Conservation (phyloP, 345 rosid genomes). For the Dipteronia dyeriana region DNA sequence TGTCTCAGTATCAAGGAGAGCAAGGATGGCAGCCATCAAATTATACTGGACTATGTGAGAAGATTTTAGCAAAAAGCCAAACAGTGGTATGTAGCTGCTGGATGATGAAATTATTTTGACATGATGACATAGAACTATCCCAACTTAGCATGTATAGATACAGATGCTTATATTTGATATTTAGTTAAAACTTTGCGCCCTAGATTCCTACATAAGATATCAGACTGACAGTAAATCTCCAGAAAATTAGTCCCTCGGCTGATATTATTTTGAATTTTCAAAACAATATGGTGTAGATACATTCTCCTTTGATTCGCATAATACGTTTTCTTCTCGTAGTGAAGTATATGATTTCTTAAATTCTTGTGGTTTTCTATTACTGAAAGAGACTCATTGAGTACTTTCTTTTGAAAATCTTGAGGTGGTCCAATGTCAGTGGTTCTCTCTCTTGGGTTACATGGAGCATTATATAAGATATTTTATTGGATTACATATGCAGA, state of each 20-base stretch:
- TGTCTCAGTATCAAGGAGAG: conserved; percentile 87
- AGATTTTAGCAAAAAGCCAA: conserved; percentile 90
- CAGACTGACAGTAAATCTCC: background rate
- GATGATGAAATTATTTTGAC: conserved; percentile 4
- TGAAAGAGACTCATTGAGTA: background rate
- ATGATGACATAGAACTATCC: background rate
- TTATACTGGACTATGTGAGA: conserved; percentile 90
- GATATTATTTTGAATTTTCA: background rate
- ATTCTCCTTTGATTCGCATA: background rate
- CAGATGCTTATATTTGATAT: background rate
- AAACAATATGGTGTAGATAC: background rate
- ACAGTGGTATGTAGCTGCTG: conserved; percentile 72
- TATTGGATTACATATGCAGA: background rate
- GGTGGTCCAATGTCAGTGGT: background rate
- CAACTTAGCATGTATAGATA: background rate
- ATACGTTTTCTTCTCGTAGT: background rate
- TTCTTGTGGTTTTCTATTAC: background rate
- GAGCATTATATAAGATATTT: background rate
- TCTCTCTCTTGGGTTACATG: background rate
- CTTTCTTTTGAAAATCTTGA: background rate
- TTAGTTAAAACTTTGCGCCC: background rate
- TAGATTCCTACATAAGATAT: background rate
- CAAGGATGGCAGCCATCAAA: conserved; percentile 83
- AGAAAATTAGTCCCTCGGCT: background rate
- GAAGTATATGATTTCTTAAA: background rate